Evolutionary conservation across 2,329 filamentous ascomycete species (phyloP).

Genomic region (Talaromyces albobiverticillius): DNA sequence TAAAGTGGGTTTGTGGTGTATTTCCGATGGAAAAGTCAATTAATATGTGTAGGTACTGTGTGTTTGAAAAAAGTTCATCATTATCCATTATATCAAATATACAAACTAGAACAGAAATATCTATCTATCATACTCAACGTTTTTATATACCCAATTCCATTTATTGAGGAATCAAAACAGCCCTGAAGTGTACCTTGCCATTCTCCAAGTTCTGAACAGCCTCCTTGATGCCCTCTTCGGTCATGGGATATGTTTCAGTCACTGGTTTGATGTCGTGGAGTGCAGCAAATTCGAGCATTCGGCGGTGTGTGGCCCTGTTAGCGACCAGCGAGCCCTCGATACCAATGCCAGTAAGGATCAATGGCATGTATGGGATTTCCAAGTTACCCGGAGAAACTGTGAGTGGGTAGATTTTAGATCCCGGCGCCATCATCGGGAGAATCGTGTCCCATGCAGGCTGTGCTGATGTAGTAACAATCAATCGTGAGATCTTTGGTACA

Average conservation of each 20-base stretch:
- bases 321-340: slow-evolving; percentile 50
- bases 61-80: no score
- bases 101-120: neutral
- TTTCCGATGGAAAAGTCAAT: no score
- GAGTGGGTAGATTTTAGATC: slow-evolving; percentile 29
- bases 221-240: slow-evolving; percentile 25
- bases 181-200: slow-evolving; percentile 7
- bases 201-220: slow-evolving; percentile 7
- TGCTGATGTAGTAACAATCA: slow-evolving; percentile 31
- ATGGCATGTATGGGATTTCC: slow-evolving; percentile 23
- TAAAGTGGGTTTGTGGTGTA: neutral
- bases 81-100: neutral
- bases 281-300: slow-evolving; percentile 43
- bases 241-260: slow-evolving; percentile 41
- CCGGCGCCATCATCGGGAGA: slow-evolving; percentile 28
- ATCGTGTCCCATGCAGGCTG: slow-evolving; percentile 33
- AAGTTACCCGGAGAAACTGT: slow-evolving; percentile 25
- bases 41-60: no score
- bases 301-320: slow-evolving; percentile 36
- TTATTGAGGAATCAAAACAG: slow-evolving; percentile 5
- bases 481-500: slow-evolving; percentile 25
- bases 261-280: slow-evolving; percentile 42
- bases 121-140: neutral
- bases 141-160: neutral
- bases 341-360: slow-evolving; percentile 24